Evolutionary conservation across 345 rosid species (phyloP).

Genomic region (Citrus reticulata): DNA sequence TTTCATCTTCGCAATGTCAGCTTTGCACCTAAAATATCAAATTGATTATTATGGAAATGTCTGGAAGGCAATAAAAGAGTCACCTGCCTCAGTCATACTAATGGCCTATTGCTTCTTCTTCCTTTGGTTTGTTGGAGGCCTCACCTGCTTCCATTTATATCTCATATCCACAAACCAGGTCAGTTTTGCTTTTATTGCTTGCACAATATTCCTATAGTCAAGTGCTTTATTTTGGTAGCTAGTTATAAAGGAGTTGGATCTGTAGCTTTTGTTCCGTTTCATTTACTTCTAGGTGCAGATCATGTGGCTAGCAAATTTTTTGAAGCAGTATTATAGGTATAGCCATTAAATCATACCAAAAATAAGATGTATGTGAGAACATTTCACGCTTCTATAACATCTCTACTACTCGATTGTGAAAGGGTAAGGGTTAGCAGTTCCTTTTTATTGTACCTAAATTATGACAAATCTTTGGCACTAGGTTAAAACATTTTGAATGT

Average conservation of each 20-base stretch:
- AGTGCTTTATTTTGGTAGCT: not conserved
- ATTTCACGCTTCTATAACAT: not conserved
- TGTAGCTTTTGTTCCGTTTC: not conserved
- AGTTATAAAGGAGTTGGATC: too few relatives aligned
- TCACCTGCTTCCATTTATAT: slow-evolving; percentile 52
- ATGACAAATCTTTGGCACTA: not conserved
- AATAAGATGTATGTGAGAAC: not conserved
- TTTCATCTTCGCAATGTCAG: slow-evolving; percentile 47
- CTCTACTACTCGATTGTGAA: not conserved
- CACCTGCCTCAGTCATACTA: slow-evolving; percentile 44
- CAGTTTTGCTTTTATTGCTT: slow-evolving; percentile 8
- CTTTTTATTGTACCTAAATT: not conserved
- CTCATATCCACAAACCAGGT: slow-evolving; percentile 57
- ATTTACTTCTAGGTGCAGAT: not conserved
- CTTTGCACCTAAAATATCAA: slow-evolving; percentile 41
- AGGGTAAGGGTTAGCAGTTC: not conserved
- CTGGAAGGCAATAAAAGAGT: slow-evolving; percentile 48
- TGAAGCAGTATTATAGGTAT: not conserved
- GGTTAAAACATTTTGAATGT: not conserved
- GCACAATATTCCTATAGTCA: not conserved
- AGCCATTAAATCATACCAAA: not conserved
- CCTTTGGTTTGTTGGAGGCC: slow-evolving; percentile 60
- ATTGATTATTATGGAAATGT: slow-evolving; percentile 33
- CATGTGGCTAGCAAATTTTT: not conserved
- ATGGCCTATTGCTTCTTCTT: slow-evolving; percentile 50